These are phyloP conservation scores for Globisporangium middletonii DNA, from an alignment of 352 stramenopile genomes.

Conservation along the genomic window DNA sequence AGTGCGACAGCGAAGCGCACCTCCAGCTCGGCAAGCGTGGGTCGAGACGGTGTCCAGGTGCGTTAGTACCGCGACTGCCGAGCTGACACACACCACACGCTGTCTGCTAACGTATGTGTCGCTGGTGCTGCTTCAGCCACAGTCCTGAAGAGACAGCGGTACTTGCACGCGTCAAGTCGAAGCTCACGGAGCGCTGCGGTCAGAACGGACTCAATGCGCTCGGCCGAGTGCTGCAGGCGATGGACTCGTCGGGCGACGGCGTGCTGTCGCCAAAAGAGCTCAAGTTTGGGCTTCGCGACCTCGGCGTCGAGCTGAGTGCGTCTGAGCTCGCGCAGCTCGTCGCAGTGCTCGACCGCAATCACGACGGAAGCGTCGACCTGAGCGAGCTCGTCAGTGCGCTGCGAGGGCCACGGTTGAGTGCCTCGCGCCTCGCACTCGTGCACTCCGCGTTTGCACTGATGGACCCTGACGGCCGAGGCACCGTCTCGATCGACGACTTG, in stretches of 20 bases:
- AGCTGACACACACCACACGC: too few species aligned
- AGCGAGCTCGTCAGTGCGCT: slow-evolving; percentile 47
- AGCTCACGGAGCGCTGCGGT: slow-evolving; percentile 28
- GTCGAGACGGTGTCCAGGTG: too few species aligned
- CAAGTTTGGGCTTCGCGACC: slow-evolving; percentile 47
- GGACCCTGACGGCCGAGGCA: slow-evolving; percentile 28
- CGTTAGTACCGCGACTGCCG: too few species aligned
- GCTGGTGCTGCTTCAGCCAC: too few species aligned
- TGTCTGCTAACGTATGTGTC: too few species aligned
- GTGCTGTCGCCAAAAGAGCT: slow-evolving; percentile 45
- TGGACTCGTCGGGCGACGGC: slow-evolving; percentile 38
- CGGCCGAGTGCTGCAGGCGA: slow-evolving; percentile 26
- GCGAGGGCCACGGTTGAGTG: slow-evolving; percentile 25
- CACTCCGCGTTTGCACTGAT: slow-evolving; percentile 47
- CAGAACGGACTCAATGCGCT: slow-evolving; percentile 49
- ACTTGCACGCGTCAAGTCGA: slow-evolving; percentile 23
- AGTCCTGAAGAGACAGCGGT: slow-evolving; percentile 5
- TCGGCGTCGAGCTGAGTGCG: slow-evolving; percentile 39
- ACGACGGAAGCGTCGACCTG: slow-evolving; percentile 44
- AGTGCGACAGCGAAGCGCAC: too few species aligned
- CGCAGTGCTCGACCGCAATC: slow-evolving; percentile 34
- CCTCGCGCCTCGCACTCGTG: slow-evolving; percentile 33
- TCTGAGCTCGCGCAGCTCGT: slow-evolving; percentile 35
- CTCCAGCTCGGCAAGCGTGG: too few species aligned
- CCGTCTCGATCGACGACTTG: slow-evolving; percentile 50